Percentiles rank a stretch among this genome's conserved stretches.
phyloP scores from a whole-genome alignment of 2,329 filamentous ascomycete genomes.

The Saccharata proteae region DNA sequence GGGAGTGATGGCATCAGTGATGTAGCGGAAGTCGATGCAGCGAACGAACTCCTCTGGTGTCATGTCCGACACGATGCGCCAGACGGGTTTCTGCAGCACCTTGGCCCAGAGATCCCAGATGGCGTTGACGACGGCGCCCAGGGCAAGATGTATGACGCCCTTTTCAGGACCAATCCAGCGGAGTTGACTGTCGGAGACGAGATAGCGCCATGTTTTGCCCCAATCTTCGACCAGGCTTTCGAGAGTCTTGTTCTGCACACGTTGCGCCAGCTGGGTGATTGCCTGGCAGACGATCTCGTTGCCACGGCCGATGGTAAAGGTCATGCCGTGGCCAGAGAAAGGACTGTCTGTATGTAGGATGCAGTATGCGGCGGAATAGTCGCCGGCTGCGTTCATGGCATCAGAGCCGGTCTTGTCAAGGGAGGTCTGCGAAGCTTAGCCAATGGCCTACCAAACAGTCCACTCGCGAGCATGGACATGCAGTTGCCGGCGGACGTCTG shows the following conservation, averaged over 20 bases:
- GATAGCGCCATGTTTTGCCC: slow-evolving; percentile 80
- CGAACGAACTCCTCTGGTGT: slow-evolving; percentile 72
- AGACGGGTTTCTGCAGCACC: slow-evolving; percentile 72
- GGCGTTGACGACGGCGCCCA: slow-evolving; percentile 81
- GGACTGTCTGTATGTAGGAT: slow-evolving; percentile 71
- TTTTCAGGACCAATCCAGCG: slow-evolving; percentile 94
- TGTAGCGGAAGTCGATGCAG: slow-evolving; percentile 91
- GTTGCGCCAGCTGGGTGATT: slow-evolving; percentile 65
- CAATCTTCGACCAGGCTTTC: slow-evolving; percentile 67
- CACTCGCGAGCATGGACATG: no score
- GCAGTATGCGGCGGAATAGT: slow-evolving; percentile 92
- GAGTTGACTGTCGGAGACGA: slow-evolving; percentile 82
- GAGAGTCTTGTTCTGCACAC: slow-evolving; percentile 61
- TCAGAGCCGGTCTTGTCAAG: slow-evolving; percentile 93
- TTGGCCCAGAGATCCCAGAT: slow-evolving; percentile 96
- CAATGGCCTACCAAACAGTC: neutral
- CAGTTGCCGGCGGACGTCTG: no score
- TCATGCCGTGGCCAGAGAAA: slow-evolving; percentile 67
- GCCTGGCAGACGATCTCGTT: slow-evolving; percentile 87
- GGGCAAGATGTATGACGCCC: slow-evolving; percentile 83
- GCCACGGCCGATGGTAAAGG: slow-evolving; percentile 77
- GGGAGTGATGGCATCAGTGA: slow-evolving; percentile 82
- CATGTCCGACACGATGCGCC: slow-evolving; percentile 85
- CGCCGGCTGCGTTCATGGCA: slow-evolving; percentile 89
- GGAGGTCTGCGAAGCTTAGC: slow-evolving; percentile 47